Percentiles rank a stretch among this genome's conserved stretches.
phyloP scores from a whole-genome alignment of 225 moss, liverwort and hornwort genomes.

The Bryoerythrophyllum caledonicum region DNA sequence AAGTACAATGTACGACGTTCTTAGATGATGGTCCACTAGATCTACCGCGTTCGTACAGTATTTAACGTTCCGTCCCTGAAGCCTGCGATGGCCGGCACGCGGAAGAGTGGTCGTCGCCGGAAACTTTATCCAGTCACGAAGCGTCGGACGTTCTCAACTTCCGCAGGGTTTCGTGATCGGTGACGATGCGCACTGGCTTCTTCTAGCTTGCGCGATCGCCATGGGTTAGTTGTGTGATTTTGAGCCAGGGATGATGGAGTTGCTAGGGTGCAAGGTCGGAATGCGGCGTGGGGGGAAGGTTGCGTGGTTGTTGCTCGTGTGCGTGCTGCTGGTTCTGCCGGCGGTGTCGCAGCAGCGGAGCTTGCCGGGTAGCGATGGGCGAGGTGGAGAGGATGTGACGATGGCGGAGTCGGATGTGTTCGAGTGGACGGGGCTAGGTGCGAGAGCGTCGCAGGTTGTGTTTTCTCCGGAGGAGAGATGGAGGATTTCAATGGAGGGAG shows the following conservation, averaged over 20 bases:
- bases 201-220: not conserved
- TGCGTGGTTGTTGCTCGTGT: constrained; percentile 34
- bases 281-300: no score
- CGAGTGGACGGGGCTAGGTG: constrained; percentile 38
- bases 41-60: no score
- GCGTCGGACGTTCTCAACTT: not conserved
- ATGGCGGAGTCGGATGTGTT: constrained; percentile 13
- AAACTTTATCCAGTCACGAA: not conserved
- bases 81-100: not conserved
- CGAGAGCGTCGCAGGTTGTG: constrained; percentile 29
- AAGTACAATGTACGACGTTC: no score
- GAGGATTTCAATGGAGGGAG: not conserved
- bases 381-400: not conserved
- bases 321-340: constrained; percentile 28
- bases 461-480: constrained; percentile 5
- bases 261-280: not conserved
- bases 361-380: not conserved
- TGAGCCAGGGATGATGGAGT: not conserved
- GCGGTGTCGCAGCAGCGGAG: constrained; percentile 34
- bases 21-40: not conserved
- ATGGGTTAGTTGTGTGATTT: not conserved
- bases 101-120: not conserved
- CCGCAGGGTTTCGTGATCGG: no score
- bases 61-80: no score
- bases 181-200: not conserved